A percentile compares a stretch with the other conserved stretches of the same genome.
Evolutionary conservation across 2,329 filamentous ascomycete species (phyloP).

Genomic region (Aspergillus pseudoglaucus): DNA sequence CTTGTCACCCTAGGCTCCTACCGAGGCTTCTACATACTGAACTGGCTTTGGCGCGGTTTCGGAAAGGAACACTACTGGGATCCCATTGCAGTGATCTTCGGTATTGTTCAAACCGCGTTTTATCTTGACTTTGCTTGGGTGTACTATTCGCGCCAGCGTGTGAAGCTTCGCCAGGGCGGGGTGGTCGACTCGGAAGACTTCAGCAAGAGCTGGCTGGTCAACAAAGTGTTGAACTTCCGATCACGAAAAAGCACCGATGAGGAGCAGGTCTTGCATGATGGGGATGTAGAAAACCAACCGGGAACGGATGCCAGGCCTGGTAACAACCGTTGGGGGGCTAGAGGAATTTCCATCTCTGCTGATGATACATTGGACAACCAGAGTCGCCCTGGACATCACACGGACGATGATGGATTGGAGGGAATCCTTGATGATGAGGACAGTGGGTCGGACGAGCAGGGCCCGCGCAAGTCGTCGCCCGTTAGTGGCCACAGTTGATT

Average conservation of each 20-base stretch:
- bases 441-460: not conserved
- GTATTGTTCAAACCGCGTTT: slow-evolving; percentile 78
- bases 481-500: not conserved
- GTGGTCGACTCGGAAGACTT: slow-evolving; percentile 87
- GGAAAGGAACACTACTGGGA: slow-evolving; percentile 56
- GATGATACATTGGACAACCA: slow-evolving; percentile 44
- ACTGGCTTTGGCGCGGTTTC: slow-evolving; percentile 74
- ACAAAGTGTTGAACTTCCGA: slow-evolving; percentile 61
- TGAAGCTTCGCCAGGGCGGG: slow-evolving; percentile 84
- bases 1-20: slow-evolving; percentile 82
- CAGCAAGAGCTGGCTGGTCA: slow-evolving; percentile 75
- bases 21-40: slow-evolving; percentile 80
- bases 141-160: slow-evolving; percentile 85
- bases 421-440: slow-evolving; percentile 16
- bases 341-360: slow-evolving; percentile 55
- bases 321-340: slow-evolving; percentile 49
- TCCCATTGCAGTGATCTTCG: slow-evolving; percentile 73
- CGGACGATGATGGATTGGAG: slow-evolving; percentile 10
- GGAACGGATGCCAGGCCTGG: slow-evolving; percentile 17
- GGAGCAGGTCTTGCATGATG: slow-evolving; percentile 29
- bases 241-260: slow-evolving; percentile 30
- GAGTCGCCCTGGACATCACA: slow-evolving; percentile 6
- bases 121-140: slow-evolving; percentile 97
- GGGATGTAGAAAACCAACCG: slow-evolving; percentile 20
- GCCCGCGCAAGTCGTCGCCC: not conserved